Base-by-base conservation (phyloP, 2,329 filamentous ascomycete genomes). In the Fusarium dimerum region DNA sequence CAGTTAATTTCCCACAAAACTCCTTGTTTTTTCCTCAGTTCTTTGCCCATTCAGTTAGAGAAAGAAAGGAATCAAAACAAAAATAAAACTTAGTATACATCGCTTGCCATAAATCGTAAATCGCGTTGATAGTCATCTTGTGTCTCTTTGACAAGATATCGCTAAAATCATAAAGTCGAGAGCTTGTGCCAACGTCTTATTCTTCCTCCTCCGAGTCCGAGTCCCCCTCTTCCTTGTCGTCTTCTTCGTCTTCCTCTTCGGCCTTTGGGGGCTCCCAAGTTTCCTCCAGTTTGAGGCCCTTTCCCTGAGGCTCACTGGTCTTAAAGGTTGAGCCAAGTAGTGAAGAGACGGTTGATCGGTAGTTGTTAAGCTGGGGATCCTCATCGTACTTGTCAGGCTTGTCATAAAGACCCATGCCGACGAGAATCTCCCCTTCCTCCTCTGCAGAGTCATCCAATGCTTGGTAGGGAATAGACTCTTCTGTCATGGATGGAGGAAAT, bases 361-460 rank as follows among this genome's bases (percentile, higher is more conserved):
- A 78, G 72, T 81, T 77, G 70, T 83, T 73, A 49, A 82, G 67
- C 46, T 78, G 73, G 30, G 77, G 73, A 50, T 81, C 79, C 17
- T 75, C 71, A 8, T 77, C 71, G 40, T 70, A 63, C 63, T 82
- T 81, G 50, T 86, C 86, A 0, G 88, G 88, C 5, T 82, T 76
- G 63, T 91, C 89, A 69, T 94, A 94, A 0, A 94, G 80, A 1
- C 90, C 90, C 81, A 94, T 87, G 17, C 89, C 89, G n/a, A 92
- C 80, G 2, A 93, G 78, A 54, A 91, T 87, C 64, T 92, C 88
- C 38, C 84, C 87, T 43, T 83, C 83, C 29, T 84, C 83, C 44
- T 82, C 76, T 7, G 49, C 41, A 11, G 73, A 66, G 39, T 83
- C 78, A 32, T 80, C 78, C 20, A 83, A 70, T 6, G 78, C 61